phyloP scores from a whole-genome alignment of 768 basidiomycete species.

The Harrya chromipes region DNA sequence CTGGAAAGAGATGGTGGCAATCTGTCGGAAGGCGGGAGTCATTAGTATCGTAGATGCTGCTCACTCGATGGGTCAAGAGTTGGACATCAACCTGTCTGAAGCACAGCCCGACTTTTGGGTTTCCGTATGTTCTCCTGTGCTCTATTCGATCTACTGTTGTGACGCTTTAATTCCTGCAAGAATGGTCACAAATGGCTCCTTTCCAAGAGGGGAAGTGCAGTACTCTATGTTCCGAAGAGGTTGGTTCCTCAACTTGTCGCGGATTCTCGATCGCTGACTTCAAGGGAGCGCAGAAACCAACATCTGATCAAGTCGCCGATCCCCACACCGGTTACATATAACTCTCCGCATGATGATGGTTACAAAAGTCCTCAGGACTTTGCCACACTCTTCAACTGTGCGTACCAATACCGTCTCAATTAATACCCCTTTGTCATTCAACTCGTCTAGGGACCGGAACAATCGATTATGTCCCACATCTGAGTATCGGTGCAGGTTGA shows the following conservation, averaged over 20 bases:
- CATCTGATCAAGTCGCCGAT: slow-evolving; percentile 57
- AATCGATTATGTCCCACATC: slow-evolving; percentile 48
- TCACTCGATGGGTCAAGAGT: slow-evolving; percentile 73
- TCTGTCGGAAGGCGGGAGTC: slow-evolving; percentile 62
- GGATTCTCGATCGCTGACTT: not conserved
- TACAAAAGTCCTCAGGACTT: slow-evolving; percentile 37
- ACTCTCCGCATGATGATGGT: slow-evolving; percentile 41
- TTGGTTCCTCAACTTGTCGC: slow-evolving; percentile 20
- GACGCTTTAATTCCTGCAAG: slow-evolving; percentile 28
- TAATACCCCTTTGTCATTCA: not conserved
- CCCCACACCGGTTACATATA: slow-evolving; percentile 53
- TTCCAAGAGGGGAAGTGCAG: slow-evolving; percentile 61
- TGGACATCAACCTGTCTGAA: slow-evolving; percentile 53
- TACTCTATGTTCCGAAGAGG: slow-evolving; percentile 72
- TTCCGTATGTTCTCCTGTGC: slow-evolving; percentile 45
- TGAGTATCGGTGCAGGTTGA: slow-evolving; percentile 54
- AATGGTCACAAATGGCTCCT: slow-evolving; percentile 89
- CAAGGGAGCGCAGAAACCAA: slow-evolving; percentile 48
- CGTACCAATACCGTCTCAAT: not conserved
- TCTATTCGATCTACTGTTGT: not conserved
- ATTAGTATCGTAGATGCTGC: slow-evolving; percentile 77
- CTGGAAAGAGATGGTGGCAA: slow-evolving; percentile 64
- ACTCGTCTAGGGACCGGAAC: slow-evolving; percentile 57
- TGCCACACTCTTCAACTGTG: slow-evolving; percentile 48
- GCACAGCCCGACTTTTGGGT: slow-evolving; percentile 74